A percentile compares a stretch with the other conserved stretches of the same genome.
These are phyloP conservation scores for Fusarium sp. DNA, from an alignment of 2,329 filamentous ascomycete species.

Conservation along the genomic window DNA sequence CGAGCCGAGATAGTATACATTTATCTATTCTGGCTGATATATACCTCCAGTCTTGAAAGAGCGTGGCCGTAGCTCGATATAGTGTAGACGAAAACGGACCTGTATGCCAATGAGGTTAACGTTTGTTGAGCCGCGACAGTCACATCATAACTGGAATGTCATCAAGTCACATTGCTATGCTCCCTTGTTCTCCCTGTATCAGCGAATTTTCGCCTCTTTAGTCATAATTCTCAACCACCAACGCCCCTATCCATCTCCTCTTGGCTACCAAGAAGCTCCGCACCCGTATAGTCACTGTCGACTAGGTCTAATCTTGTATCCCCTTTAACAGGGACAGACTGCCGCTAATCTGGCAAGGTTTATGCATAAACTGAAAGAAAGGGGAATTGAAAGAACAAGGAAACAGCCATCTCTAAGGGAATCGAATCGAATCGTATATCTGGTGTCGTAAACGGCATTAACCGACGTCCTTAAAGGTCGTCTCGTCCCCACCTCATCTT, in stretches of 20 bases:
- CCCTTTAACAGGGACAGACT: slow-evolving; percentile 5
- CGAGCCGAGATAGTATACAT: neutral
- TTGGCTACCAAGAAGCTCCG: slow-evolving; percentile 5
- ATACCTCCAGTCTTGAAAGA: neutral
- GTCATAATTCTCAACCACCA: slow-evolving; percentile 17
- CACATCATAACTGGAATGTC: slow-evolving; percentile 3
- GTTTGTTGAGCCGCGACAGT: neutral
- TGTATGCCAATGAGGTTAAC: neutral
- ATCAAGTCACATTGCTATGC: slow-evolving; percentile 29
- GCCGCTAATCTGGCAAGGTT: slow-evolving; percentile 2
- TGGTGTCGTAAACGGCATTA: slow-evolving; percentile 33
- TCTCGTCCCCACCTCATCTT: neutral
- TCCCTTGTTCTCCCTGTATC: neutral
- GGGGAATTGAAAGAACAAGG: neutral
- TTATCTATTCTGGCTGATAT: neutral
- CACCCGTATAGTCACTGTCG: slow-evolving; percentile 8
- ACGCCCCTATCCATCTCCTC: slow-evolving; percentile 29
- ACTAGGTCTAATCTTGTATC: slow-evolving; percentile 16
- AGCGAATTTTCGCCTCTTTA: neutral
- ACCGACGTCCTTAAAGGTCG: neutral
- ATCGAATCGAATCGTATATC: slow-evolving; percentile 18
- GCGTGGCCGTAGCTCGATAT: neutral
- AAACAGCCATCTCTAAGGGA: slow-evolving; percentile 23
- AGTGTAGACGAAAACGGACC: neutral
- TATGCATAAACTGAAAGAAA: slow-evolving; percentile 21